Percentiles rank a stretch among this genome's conserved stretches.
Conservation (phyloP, 257 asterid genomes). For the Solanum verrucosum region DNA sequence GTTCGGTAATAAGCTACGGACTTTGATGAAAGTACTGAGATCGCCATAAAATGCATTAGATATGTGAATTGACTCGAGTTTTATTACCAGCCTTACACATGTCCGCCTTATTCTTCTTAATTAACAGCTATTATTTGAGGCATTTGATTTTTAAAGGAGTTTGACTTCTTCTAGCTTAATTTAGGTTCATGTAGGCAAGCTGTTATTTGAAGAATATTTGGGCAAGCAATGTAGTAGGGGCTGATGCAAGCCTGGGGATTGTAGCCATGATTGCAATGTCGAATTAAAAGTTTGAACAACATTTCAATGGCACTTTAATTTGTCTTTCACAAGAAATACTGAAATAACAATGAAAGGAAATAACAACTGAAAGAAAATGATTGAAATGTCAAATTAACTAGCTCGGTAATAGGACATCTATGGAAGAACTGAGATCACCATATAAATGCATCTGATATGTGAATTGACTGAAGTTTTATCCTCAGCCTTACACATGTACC, state of each 20-base stretch:
- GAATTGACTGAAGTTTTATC: not conserved
- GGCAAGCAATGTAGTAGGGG: too few relatives aligned
- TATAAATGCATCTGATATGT: not conserved
- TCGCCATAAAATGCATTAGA: not conserved
- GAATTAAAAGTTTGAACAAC: too few relatives aligned
- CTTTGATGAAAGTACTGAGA: not conserved
- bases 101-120: too few relatives aligned
- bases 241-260: too few relatives aligned
- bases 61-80: not conserved
- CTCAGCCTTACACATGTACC: not conserved
- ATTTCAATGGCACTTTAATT: too few relatives aligned
- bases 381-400: not conserved
- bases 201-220: too few relatives aligned
- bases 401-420: not conserved
- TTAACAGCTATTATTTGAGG: too few relatives aligned
- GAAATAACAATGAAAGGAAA: not conserved
- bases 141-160: too few relatives aligned
- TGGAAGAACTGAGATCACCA: not conserved
- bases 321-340: not conserved
- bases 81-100: not conserved
- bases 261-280: too few relatives aligned
- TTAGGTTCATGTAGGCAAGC: too few relatives aligned
- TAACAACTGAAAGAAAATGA: not conserved
- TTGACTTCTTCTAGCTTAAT: too few relatives aligned
- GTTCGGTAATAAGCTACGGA: not conserved